Conservation (phyloP, 2,329 filamentous ascomycete species). For the Rhynchosporium agropyri region DNA sequence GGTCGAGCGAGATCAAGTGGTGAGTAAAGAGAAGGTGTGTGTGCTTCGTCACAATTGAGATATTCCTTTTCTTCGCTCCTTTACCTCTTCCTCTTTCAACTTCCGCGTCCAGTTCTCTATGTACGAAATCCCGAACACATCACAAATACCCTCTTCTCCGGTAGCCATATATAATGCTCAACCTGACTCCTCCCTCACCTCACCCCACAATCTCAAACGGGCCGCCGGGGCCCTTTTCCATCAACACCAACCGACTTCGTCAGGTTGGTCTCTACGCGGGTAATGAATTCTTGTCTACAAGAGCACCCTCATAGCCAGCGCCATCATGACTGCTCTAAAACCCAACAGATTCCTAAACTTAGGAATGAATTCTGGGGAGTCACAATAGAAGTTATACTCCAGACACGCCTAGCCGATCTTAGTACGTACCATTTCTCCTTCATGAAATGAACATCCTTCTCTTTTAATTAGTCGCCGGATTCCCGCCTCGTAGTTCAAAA, state of each 20-base stretch:
- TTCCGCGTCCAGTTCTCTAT: neutral
- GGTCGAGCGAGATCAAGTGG: slow-evolving; percentile 41
- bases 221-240: slow-evolving; percentile 24
- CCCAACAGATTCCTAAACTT: slow-evolving; percentile 47
- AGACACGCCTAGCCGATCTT: slow-evolving; percentile 42
- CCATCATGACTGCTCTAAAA: slow-evolving; percentile 1
- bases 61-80: neutral
- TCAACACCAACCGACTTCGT: slow-evolving; percentile 30
- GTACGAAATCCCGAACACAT: neutral
- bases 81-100: neutral
- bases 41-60: slow-evolving; percentile 3
- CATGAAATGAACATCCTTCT: slow-evolving; percentile 2
- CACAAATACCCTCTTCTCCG: slow-evolving; percentile 2
- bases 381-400: slow-evolving; percentile 43
- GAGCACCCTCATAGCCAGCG: neutral
- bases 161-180: slow-evolving; percentile 11
- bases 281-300: neutral
- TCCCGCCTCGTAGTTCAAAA: slow-evolving; percentile 32
- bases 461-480: slow-evolving; percentile 34
- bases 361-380: slow-evolving; percentile 40
- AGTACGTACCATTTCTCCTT: neutral
- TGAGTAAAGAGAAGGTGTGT: slow-evolving; percentile 12
- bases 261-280: neutral
- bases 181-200: neutral
- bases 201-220: slow-evolving; percentile 26